Conservation (phyloP, 176 grass and related monocot species). For the Aegilops speltoides region DNA sequence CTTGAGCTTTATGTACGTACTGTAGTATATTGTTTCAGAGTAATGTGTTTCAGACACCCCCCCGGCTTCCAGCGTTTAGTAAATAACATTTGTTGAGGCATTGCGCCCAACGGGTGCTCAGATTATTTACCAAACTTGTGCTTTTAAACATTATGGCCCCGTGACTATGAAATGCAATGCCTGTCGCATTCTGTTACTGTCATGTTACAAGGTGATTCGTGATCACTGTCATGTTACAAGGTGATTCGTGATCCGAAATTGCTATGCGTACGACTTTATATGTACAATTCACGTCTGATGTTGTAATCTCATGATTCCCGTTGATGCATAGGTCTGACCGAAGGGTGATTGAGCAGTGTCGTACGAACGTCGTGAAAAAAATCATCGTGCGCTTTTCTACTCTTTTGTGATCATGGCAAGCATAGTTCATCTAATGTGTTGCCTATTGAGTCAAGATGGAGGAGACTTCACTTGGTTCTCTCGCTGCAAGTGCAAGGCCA, state of each 20-base stretch:
- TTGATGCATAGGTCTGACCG: too few species aligned
- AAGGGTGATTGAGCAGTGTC: too few species aligned
- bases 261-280: too few species aligned
- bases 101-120: neutral
- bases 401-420: neutral
- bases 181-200: neutral
- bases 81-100: slow-evolving; percentile 21
- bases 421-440: slow-evolving; percentile 37
- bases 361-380: too few species aligned
- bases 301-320: too few species aligned
- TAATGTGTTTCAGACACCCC: slow-evolving; percentile 10
- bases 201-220: neutral
- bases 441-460: slow-evolving; percentile 41
- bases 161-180: neutral
- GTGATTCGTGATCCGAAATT: slow-evolving; percentile 6
- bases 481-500: slow-evolving; percentile 23
- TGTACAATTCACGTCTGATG: too few species aligned
- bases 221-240: slow-evolving; percentile 12
- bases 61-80: neutral
- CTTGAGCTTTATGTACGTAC: slow-evolving; percentile 8
- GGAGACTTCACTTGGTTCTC: slow-evolving; percentile 46
- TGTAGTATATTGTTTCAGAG: slow-evolving; percentile 1
- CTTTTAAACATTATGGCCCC: neutral
- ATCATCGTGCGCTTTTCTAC: too few species aligned
- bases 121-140: neutral